phyloP scores from a whole-genome alignment of 1,284 basidiomycete species.

The Lignosus rhinocerotis region DNA sequence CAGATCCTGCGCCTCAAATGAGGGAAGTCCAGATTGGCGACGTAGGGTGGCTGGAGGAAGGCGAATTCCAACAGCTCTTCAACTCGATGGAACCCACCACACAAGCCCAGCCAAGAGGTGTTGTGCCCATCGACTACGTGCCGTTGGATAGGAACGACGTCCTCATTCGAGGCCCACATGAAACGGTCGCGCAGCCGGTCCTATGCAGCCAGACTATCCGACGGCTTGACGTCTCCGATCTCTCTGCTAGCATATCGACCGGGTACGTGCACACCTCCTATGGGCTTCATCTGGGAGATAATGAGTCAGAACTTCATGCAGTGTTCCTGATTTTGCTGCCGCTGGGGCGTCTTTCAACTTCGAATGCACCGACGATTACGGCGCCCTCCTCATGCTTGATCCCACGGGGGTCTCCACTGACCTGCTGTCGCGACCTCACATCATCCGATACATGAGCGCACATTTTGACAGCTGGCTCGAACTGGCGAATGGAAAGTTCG shows the following conservation, averaged over 20 bases:
- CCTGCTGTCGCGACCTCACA: constrained; percentile 1
- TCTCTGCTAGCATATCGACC: not conserved
- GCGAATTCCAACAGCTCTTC: not conserved
- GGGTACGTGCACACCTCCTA: not conserved
- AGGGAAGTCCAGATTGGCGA: not conserved
- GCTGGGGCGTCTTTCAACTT: constrained; percentile 4
- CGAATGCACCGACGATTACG: constrained; percentile 1
- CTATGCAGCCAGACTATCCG: not conserved
- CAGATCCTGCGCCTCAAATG: constrained; percentile 6
- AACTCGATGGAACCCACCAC: not conserved
- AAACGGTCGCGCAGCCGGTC: not conserved
- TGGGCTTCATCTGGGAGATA: not conserved
- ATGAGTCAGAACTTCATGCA: not conserved
- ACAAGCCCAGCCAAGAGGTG: not conserved
- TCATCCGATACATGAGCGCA: constrained; percentile 5
- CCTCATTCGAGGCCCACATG: not conserved
- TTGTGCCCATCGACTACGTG: not conserved
- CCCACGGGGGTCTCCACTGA: constrained; percentile 3
- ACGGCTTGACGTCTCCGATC: not conserved
- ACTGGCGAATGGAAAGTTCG: constrained; percentile 2
- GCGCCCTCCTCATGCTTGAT: constrained; percentile 15
- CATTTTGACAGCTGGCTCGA: constrained; percentile 8
- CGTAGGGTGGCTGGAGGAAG: not conserved
- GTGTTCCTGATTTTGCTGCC: no score
- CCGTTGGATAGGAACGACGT: not conserved